Evolutionary conservation across 2,329 filamentous ascomycete species (phyloP).

Genomic region (Emergomyces pasteurianus): DNA sequence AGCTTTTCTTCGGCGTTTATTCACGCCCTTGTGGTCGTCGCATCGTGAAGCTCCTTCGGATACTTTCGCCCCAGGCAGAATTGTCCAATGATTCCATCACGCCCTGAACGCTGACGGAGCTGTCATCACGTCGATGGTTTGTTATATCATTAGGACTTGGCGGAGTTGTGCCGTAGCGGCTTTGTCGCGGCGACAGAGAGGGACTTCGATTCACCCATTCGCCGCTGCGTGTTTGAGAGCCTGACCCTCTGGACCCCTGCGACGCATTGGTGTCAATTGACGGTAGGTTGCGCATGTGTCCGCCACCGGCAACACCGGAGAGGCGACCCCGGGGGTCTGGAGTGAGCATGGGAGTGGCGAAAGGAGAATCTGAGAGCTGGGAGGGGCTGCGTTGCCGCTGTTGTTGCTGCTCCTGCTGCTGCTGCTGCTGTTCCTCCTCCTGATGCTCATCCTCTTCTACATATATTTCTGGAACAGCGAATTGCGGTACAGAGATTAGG

Average conservation of each 20-base stretch:
- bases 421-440: background rate
- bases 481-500: constrained; percentile 65
- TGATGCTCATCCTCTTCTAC: constrained; percentile 62
- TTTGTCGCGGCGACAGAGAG: constrained; percentile 22
- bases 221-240: constrained; percentile 31
- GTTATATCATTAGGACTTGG: constrained; percentile 11
- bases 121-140: constrained; percentile 48
- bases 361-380: constrained; percentile 7
- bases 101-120: constrained; percentile 60
- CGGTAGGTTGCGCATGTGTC: constrained; percentile 45
- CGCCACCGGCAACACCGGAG: constrained; percentile 22
- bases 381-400: background rate
- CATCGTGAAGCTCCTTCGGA: constrained; percentile 72
- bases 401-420: background rate
- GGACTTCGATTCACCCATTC: constrained; percentile 45
- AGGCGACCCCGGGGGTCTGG: constrained; percentile 16
- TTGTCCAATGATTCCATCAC: constrained; percentile 78
- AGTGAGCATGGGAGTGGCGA: constrained; percentile 24
- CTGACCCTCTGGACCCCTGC: constrained; percentile 24
- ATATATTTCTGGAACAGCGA: constrained; percentile 79
- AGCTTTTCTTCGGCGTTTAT: background rate
- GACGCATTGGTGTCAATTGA: constrained; percentile 32
- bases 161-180: background rate
- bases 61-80: constrained; percentile 87
- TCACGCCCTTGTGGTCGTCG: constrained; percentile 30